Conservation (phyloP, 352 stramenopile genomes). For the Peronospora destructor region DNA sequence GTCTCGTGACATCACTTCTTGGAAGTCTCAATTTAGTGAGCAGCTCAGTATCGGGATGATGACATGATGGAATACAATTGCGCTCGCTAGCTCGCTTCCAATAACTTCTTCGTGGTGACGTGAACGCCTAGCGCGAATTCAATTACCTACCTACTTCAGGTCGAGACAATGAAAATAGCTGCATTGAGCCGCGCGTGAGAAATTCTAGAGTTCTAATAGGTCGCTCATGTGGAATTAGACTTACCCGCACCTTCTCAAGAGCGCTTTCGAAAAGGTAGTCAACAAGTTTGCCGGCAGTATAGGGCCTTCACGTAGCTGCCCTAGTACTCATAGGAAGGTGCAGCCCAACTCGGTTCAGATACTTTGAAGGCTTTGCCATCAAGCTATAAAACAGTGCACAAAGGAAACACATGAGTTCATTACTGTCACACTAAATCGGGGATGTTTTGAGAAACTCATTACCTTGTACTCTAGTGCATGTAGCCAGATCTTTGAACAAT, state of each 20-base stretch:
- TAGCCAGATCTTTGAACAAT: constrained; percentile 84
- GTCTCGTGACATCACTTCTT: constrained; percentile 23
- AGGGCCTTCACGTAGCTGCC: constrained; percentile 4
- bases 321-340: constrained; percentile 38
- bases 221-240: too few species aligned
- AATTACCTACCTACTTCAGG: too few species aligned
- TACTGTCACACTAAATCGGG: background rate
- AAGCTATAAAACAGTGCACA: constrained; percentile 33
- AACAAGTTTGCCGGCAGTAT: background rate
- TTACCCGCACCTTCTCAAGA: constrained; percentile 62
- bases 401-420: constrained; percentile 12
- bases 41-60: constrained; percentile 10
- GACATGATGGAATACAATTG: too few species aligned
- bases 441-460: constrained; percentile 7
- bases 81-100: too few species aligned
- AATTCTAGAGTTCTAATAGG: too few species aligned
- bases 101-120: too few species aligned
- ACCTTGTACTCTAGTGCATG: constrained; percentile 86
- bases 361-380: constrained; percentile 56
- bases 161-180: too few species aligned
- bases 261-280: constrained; percentile 39
- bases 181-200: too few species aligned
- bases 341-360: constrained; percentile 56
- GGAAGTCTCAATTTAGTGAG: constrained; percentile 7
- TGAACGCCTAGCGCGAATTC: too few species aligned